These are phyloP conservation scores for Claviceps cyperi DNA, from an alignment of 2,329 filamentous ascomycete species.

Conservation along the genomic window DNA sequence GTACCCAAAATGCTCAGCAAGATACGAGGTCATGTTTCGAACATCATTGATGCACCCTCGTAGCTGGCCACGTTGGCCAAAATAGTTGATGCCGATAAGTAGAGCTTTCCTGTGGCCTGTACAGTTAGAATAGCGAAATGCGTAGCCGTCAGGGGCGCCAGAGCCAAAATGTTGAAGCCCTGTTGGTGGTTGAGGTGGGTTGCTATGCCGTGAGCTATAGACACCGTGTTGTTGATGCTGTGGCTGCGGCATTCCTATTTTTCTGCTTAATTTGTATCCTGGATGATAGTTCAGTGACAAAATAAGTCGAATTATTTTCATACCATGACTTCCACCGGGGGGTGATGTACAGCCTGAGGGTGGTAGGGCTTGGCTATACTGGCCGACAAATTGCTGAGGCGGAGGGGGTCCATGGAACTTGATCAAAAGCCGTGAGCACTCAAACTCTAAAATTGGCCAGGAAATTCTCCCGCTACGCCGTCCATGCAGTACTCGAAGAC, in stretches of 20 bases:
- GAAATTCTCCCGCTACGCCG: background rate
- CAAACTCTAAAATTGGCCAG: background rate
- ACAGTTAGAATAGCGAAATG: slow-evolving; percentile 83
- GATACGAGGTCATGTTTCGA: slow-evolving; percentile 86
- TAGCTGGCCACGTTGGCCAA: slow-evolving; percentile 78
- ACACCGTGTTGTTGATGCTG: slow-evolving; percentile 7
- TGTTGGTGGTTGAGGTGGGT: slow-evolving; percentile 51
- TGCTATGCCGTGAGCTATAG: slow-evolving; percentile 1
- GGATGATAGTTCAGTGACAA: background rate
- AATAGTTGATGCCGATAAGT: slow-evolving; percentile 93
- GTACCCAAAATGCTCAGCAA: slow-evolving; percentile 82
- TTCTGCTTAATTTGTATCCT: background rate
- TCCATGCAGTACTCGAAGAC: slow-evolving; percentile 17
- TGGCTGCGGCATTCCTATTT: slow-evolving; percentile 8
- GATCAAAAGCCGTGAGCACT: background rate
- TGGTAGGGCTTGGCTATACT: slow-evolving; percentile 17
- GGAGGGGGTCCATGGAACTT: slow-evolving; percentile 19
- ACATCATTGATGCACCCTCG: slow-evolving; percentile 95
- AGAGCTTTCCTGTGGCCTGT: slow-evolving; percentile 79
- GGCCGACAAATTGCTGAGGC: slow-evolving; percentile 17
- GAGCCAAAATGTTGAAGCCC: slow-evolving; percentile 60
- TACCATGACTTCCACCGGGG: slow-evolving; percentile 27
- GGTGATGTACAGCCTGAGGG: slow-evolving; percentile 33
- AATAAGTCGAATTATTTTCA: background rate
- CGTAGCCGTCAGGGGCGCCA: slow-evolving; percentile 67